These are phyloP conservation scores for Ramalina intermedia DNA, from an alignment of 495 filamentous ascomycete genomes.

Conservation along the genomic window DNA sequence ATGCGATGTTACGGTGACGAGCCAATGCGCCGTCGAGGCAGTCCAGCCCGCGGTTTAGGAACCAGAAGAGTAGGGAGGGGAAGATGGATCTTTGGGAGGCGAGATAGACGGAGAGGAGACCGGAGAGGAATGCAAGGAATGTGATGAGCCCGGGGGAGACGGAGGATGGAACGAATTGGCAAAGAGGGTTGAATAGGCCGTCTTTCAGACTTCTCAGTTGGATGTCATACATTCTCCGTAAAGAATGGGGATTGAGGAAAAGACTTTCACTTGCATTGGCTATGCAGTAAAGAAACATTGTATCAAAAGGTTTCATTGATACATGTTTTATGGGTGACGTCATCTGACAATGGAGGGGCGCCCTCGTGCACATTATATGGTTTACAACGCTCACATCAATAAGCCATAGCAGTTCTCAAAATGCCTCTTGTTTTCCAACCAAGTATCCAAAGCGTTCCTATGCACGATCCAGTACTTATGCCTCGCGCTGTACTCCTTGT, in stretches of 20 bases:
- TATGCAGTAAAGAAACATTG: no score
- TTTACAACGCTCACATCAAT: background rate
- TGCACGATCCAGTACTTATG: background rate
- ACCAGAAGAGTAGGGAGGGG: constrained; percentile 12
- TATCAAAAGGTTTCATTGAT: no score
- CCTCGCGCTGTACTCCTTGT: constrained; percentile 2
- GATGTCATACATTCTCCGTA: constrained; percentile 10
- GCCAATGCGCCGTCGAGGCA: constrained; percentile 22
- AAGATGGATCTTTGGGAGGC: background rate
- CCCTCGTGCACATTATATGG: no score
- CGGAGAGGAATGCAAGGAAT: constrained; percentile 13
- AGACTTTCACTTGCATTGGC: background rate
- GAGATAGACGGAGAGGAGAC: constrained; percentile 9
- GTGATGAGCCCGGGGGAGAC: constrained; percentile 16
- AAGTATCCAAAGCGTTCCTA: background rate
- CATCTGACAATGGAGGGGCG: background rate
- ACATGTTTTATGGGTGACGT: background rate
- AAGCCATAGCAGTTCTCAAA: background rate
- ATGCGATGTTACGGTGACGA: constrained; percentile 11
- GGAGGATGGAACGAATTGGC: constrained; percentile 9
- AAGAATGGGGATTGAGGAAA: background rate
- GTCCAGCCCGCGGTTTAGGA: constrained; percentile 19
- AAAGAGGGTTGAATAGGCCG: constrained; percentile 11
- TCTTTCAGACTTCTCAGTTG: constrained; percentile 20
- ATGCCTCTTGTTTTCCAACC: background rate